Percentiles rank a stretch among this genome's conserved stretches.
phyloP scores from a whole-genome alignment of 2,329 filamentous ascomycete genomes.

The Penicillium brasilianum region DNA sequence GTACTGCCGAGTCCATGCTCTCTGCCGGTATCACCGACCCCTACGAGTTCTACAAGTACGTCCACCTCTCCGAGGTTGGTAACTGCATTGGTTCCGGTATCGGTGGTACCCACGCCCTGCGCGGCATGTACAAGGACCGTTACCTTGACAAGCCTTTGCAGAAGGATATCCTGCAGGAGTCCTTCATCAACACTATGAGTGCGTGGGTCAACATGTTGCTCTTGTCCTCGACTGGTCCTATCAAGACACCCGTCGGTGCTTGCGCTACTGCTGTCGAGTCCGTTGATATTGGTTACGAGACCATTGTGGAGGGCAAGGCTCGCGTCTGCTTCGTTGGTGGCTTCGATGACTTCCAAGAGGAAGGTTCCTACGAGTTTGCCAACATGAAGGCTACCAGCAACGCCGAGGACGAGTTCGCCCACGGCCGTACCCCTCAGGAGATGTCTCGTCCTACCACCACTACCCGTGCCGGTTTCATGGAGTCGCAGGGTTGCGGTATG shows the following conservation, averaged over 20 bases:
- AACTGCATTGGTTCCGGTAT: constrained; percentile 99
- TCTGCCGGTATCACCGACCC: constrained; percentile 96
- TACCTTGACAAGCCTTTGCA: constrained; percentile 96
- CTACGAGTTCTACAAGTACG: constrained; percentile 99
- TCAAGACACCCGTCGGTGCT: constrained; percentile 97
- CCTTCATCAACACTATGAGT: constrained; percentile 99
- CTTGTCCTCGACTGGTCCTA: constrained; percentile 93
- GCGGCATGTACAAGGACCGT: constrained; percentile 98
- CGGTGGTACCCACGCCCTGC: constrained; percentile 88
- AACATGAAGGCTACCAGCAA: constrained; percentile 99
- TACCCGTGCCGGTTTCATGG: constrained; percentile 98
- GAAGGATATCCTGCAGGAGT: constrained; percentile 98
- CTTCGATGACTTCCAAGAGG: constrained; percentile 98
- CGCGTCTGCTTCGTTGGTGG: constrained; percentile 97
- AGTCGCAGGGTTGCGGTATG: constrained; percentile 97
- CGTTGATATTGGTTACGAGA: constrained; percentile 96
- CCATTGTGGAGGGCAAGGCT: constrained; percentile 97
- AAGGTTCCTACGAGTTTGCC: constrained; percentile 98
- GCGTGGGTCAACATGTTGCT: constrained; percentile 99
- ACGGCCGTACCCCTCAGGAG: constrained; percentile 91
- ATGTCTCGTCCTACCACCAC: constrained; percentile 99
- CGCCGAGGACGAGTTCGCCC: constrained; percentile 91
- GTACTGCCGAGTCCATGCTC: constrained; percentile 87
- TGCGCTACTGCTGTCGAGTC: constrained; percentile 98
- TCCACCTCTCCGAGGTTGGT: constrained; percentile 95